Percentiles rank a stretch among this genome's conserved stretches.
phyloP scores from a whole-genome alignment of 306 rosid genomes.

The Neltuma alba region DNA sequence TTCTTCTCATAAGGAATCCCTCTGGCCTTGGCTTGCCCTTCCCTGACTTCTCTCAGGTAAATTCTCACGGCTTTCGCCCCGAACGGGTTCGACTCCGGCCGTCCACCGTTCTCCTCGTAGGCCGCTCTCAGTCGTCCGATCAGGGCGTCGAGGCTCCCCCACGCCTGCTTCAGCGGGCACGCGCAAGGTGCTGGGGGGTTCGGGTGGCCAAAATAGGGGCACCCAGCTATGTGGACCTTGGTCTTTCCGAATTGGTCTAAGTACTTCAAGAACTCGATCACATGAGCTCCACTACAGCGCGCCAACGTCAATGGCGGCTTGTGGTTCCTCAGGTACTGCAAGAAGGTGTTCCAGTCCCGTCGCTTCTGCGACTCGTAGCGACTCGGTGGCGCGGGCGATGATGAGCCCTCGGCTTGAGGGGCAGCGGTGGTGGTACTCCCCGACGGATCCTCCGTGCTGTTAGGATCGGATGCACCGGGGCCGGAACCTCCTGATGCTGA shows the following conservation, averaged over 20 bases:
- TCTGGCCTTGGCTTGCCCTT: slow-evolving; percentile 86
- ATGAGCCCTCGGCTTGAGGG: slow-evolving; percentile 34
- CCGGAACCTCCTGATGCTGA: slow-evolving; percentile 52
- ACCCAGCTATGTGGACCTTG: slow-evolving; percentile 74
- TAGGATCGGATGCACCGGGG: slow-evolving; percentile 33
- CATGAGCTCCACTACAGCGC: slow-evolving; percentile 97
- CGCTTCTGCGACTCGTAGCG: slow-evolving; percentile 94
- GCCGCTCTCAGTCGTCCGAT: slow-evolving; percentile 96
- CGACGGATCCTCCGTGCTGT: slow-evolving; percentile 37
- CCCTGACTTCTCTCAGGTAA: slow-evolving; percentile 86
- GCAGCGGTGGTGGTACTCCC: not conserved
- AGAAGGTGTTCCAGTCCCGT: slow-evolving; percentile 95
- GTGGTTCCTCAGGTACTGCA: slow-evolving; percentile 87
- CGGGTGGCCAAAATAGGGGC: slow-evolving; percentile 82
- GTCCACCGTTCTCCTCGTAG: slow-evolving; percentile 91
- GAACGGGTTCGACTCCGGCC: slow-evolving; percentile 86
- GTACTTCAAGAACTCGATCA: slow-evolving; percentile 86
- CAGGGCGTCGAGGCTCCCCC: slow-evolving; percentile 93
- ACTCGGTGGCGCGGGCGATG: slow-evolving; percentile 64
- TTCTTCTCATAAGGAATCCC: slow-evolving; percentile 96
- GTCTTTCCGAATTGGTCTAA: slow-evolving; percentile 95
- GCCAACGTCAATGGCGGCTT: slow-evolving; percentile 90
- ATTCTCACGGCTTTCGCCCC: slow-evolving; percentile 83
- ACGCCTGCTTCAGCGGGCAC: slow-evolving; percentile 82
- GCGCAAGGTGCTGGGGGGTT: slow-evolving; percentile 90